These are phyloP conservation scores for Aspergillus homomorphus DNA, from an alignment of 495 filamentous ascomycete species.

Conservation along the genomic window DNA sequence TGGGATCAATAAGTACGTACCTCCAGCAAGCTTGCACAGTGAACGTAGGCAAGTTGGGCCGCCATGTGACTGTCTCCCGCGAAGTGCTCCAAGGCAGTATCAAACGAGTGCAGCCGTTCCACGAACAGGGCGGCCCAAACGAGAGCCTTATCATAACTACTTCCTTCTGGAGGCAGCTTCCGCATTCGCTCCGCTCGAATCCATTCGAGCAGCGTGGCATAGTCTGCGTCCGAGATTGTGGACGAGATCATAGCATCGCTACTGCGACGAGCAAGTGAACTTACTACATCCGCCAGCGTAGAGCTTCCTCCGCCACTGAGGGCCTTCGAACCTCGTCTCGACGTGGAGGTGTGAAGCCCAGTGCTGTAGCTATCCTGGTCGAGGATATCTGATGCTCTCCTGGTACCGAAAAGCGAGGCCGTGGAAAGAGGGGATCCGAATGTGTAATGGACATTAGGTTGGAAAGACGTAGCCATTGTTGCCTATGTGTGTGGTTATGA, in stretches of 20 bases:
- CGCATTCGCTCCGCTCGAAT: slow-evolving; percentile 33
- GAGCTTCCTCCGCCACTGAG: slow-evolving; percentile 6
- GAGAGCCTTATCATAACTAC: slow-evolving; percentile 38
- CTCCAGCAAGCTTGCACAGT: slow-evolving; percentile 34
- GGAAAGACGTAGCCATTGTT: slow-evolving; percentile 14
- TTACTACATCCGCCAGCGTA: slow-evolving; percentile 16
- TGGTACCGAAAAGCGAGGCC: slow-evolving; percentile 7
- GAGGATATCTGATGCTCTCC: slow-evolving; percentile 2
- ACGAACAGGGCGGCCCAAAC: slow-evolving; percentile 27
- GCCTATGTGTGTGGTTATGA: neutral
- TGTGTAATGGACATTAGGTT: slow-evolving; percentile 13
- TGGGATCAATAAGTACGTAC: slow-evolving; percentile 13
- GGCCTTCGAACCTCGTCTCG: slow-evolving; percentile 17
- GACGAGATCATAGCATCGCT: slow-evolving; percentile 6
- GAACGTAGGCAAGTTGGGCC: slow-evolving; percentile 34
- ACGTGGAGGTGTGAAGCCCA: neutral
- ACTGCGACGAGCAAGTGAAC: slow-evolving; percentile 11
- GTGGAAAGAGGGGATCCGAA: slow-evolving; percentile 8
- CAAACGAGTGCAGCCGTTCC: slow-evolving; percentile 31
- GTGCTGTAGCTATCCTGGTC: slow-evolving; percentile 5
- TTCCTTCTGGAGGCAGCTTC: slow-evolving; percentile 37
- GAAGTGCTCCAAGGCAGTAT: slow-evolving; percentile 29
- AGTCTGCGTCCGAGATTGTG: slow-evolving; percentile 15
- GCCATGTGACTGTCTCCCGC: slow-evolving; percentile 36
- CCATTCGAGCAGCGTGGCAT: slow-evolving; percentile 28